These are phyloP conservation scores for Psilocybe mexicana DNA, from an alignment of 1,284 basidiomycete genomes.

Conservation along the genomic window DNA sequence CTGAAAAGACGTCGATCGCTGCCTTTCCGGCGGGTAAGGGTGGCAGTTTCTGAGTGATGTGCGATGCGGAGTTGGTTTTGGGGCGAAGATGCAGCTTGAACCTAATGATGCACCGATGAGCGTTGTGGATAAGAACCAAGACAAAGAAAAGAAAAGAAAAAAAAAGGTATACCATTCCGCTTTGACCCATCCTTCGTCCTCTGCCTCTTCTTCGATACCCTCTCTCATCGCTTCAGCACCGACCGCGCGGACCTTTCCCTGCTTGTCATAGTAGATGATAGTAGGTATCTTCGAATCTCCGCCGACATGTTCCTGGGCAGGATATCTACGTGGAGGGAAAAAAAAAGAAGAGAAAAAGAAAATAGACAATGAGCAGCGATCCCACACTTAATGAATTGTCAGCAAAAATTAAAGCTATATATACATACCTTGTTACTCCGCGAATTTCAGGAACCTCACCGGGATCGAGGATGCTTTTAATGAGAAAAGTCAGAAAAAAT, in stretches of 20 bases:
- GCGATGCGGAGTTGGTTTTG: conserved; percentile 23
- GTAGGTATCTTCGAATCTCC: conserved; percentile 38
- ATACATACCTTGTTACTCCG: conserved; percentile 24
- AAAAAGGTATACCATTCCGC: conserved; percentile 31
- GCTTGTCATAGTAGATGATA: conserved; percentile 34
- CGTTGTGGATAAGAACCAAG: not conserved
- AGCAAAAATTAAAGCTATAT: not conserved
- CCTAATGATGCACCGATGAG: conserved; percentile 33
- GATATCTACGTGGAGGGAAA: conserved; percentile 25
- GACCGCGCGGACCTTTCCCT: conserved; percentile 29
- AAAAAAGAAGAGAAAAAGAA: too few relatives aligned
- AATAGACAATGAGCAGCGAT: too few relatives aligned
- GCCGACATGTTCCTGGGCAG: conserved; percentile 32
- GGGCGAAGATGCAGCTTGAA: conserved; percentile 59
- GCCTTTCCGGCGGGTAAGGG: conserved; percentile 29
- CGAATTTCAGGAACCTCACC: conserved; percentile 26
- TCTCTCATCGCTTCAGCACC: conserved; percentile 36
- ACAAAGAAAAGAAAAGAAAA: not conserved
- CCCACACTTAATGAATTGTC: not conserved
- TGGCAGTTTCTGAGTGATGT: conserved; percentile 28
- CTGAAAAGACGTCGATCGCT: conserved; percentile 21
- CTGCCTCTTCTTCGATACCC: conserved; percentile 26
- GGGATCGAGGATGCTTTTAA: conserved; percentile 24
- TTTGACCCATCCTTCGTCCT: conserved; percentile 32
- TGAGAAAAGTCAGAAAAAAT: not conserved